Base-by-base conservation (phyloP, 257 asterid species). In the Datura wrightii region DNA sequence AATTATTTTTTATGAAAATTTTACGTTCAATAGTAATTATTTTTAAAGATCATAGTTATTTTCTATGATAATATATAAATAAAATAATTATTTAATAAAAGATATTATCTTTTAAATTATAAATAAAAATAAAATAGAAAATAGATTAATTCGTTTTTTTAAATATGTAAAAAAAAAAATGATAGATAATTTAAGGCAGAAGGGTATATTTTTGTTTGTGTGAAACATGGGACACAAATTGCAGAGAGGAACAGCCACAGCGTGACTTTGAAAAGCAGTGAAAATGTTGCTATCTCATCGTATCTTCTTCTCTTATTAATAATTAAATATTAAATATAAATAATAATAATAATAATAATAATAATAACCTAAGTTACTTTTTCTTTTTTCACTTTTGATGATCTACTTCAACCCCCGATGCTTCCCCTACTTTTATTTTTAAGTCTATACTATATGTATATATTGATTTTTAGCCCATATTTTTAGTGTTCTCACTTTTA, bases 401-500 rank as follows among this genome's bases (percentile, higher is more conserved):
- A 46, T 74, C 42, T 19, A 50, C n/a, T 34, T 34, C 72, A 11
- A 65, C 2, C 8, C 58, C 42, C 60, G 13, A 19, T 46, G 8
- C 24, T 41, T 48, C n/a, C 58, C 18, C 4, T 48, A 74, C 81
- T 46, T 60, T 46, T 46, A 13, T 19, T 24, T 48, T 13, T 50
- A 24, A 48, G 14, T 13, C 81, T 24, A 24, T 24, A 24, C 31
- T 24, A 24, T 24, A 24, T 24, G 31, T 74, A 48, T 24, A 0
- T 13, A 19, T 19, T 48, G 0, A 19, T n/a, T 74, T 24, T 72
- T 72, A 72, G 59, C 13, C 80, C 80, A 46, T 46, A 72, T 48
- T 72, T 67, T 74, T 74, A 48, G 44, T 74, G 81, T 42, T 74
- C 55, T 42, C 59, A 48, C 60, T 74, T 74, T 48, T 3, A 74